Conservation (phyloP, 495 filamentous ascomycete species). For the Aspergillus diversus region DNA sequence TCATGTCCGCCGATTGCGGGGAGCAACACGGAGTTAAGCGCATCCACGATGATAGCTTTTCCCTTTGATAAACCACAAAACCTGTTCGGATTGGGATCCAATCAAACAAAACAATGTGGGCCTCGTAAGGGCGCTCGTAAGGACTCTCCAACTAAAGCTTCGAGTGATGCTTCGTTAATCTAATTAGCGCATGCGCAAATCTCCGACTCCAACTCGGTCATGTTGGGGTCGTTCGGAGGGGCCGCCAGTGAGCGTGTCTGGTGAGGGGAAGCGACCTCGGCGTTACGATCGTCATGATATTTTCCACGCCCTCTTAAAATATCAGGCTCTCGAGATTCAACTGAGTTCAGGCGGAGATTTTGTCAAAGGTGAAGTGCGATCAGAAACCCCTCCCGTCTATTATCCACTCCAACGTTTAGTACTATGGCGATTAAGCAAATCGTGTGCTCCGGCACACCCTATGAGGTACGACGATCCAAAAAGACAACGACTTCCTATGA, state of each 20-base stretch:
- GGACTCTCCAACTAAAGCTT: background rate
- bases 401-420: background rate
- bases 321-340: background rate
- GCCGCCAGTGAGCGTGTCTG: background rate
- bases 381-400: background rate
- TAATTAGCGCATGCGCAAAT: background rate
- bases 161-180: background rate
- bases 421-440: slow-evolving; percentile 13
- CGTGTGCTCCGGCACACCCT: slow-evolving; percentile 17
- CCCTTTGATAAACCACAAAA: background rate
- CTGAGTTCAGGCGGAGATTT: background rate
- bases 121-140: background rate
- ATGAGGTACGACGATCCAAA: slow-evolving; percentile 2
- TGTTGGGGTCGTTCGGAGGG: background rate
- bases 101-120: background rate
- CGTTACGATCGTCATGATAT: background rate
- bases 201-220: slow-evolving; percentile 1
- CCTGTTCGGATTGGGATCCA: background rate
- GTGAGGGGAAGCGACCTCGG: background rate
- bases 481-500: background rate
- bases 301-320: background rate
- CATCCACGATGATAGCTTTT: background rate
- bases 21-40: background rate
- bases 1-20: background rate
- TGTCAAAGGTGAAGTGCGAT: background rate